Percentiles rank a stretch among this genome's conserved stretches.
These are phyloP conservation scores for Saccharum officinarum DNA, from an alignment of 176 grass and related monocot genomes.

Conservation along the genomic window DNA sequence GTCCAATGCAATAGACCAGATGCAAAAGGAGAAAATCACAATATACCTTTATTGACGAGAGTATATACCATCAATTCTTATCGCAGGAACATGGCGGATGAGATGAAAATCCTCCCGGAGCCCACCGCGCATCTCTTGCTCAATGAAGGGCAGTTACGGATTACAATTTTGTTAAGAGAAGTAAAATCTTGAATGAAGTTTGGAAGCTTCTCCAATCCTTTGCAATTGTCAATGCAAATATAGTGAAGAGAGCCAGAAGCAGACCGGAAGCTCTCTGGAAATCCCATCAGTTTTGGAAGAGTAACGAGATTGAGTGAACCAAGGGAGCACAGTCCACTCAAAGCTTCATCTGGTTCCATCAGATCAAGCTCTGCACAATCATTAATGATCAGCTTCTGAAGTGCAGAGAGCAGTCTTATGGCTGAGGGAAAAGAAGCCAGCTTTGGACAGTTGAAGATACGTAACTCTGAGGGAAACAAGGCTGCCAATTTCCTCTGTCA, in stretches of 20 bases:
- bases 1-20: too few relatives aligned
- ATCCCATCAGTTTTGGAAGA: not conserved
- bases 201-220: not conserved
- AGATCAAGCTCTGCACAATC: conserved; percentile 4
- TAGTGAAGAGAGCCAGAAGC: not conserved
- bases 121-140: not conserved
- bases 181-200: not conserved
- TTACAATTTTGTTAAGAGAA: not conserved
- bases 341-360: not conserved
- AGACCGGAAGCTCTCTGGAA: not conserved
- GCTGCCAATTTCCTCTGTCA: not conserved
- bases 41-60: too few relatives aligned
- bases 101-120: conserved; percentile 7
- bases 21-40: too few relatives aligned
- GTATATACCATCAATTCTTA: too few relatives aligned
- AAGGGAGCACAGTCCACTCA: not conserved
- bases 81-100: conserved; percentile 13
- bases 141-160: not conserved
- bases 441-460: conserved; percentile 9
- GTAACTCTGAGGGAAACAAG: not conserved
- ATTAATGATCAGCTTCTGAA: not conserved
- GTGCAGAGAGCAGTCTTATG: not conserved
- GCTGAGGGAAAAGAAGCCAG: not conserved
- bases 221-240: not conserved
- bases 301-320: not conserved